Evolutionary conservation across 306 rosid genomes (phyloP).

Genomic region (Glycyrrhiza uralensis): DNA sequence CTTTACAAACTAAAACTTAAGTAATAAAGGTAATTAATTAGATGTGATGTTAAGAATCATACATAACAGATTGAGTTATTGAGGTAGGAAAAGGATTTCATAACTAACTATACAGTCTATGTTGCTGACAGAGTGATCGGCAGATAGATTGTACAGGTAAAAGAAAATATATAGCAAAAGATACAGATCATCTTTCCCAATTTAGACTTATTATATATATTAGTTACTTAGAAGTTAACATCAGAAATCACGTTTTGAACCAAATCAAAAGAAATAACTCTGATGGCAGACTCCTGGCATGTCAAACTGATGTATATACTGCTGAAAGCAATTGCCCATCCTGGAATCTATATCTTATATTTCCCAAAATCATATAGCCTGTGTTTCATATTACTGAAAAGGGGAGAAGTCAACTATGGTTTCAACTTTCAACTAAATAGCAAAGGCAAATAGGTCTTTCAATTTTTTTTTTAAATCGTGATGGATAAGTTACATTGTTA

Average conservation of each 20-base stretch:
- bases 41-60: background rate
- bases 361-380: background rate
- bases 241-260: background rate
- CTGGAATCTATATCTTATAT: background rate
- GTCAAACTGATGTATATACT: background rate
- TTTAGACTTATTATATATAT: background rate
- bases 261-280: background rate
- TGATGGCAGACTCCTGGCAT: background rate
- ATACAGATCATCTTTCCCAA: background rate
- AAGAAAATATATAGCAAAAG: background rate
- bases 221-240: background rate
- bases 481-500: background rate
- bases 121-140: background rate
- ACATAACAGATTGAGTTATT: background rate
- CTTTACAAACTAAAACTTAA: background rate
- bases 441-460: background rate
- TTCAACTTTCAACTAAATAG: conserved; percentile 1
- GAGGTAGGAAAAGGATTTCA: background rate
- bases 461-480: background rate
- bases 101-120: background rate
- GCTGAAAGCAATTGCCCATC: background rate
- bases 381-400: background rate
- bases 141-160: background rate
- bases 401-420: background rate
- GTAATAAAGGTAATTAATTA: background rate